A percentile compares a stretch with the other conserved stretches of the same genome.
These are phyloP conservation scores for Gentiana macrophylla DNA, from an alignment of 257 asterid genomes.

Conservation along the genomic window DNA sequence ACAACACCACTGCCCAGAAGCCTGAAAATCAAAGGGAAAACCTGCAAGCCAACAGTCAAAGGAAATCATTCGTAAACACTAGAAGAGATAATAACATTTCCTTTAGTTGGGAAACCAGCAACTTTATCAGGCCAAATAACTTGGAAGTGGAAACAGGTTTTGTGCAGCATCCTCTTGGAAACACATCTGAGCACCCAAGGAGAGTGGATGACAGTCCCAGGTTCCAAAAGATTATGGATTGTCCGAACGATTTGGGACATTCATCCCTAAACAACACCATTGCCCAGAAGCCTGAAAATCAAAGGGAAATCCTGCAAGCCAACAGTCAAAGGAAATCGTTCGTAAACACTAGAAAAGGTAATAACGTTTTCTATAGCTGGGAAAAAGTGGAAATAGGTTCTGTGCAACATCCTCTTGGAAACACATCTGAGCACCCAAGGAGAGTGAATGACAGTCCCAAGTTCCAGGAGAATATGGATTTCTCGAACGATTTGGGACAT, in stretches of 20 bases:
- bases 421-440: constrained; percentile 25
- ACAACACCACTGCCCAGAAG: constrained; percentile 5
- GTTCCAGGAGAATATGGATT: constrained; percentile 17
- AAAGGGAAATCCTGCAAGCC: constrained; percentile 26
- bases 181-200: constrained; percentile 25
- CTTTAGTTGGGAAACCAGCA: constrained; percentile 18
- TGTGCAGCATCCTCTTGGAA: constrained; percentile 19
- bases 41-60: constrained; percentile 25
- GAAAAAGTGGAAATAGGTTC: constrained; percentile 24
- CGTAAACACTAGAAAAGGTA: constrained; percentile 20
- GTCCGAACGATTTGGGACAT: constrained; percentile 22
- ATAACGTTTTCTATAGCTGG: constrained; percentile 22
- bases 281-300: constrained; percentile 8
- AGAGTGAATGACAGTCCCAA: constrained; percentile 24
- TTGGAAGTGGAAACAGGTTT: constrained; percentile 15
- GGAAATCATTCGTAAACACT: constrained; percentile 23
- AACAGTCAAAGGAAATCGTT: constrained; percentile 23
- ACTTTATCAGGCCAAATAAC: too few relatives aligned
- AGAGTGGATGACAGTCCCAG: constrained; percentile 23
- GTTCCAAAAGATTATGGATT: constrained; percentile 17
- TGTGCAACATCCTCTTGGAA: constrained; percentile 19
- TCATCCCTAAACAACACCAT: constrained; percentile 23
- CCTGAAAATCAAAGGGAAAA: constrained; percentile 24
- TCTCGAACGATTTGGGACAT: constrained; percentile 22
- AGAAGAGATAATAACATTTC: constrained; percentile 19